Evolutionary conservation across 2,329 filamentous ascomycete species (phyloP).

Genomic region (Ophiostoma tasmaniense): DNA sequence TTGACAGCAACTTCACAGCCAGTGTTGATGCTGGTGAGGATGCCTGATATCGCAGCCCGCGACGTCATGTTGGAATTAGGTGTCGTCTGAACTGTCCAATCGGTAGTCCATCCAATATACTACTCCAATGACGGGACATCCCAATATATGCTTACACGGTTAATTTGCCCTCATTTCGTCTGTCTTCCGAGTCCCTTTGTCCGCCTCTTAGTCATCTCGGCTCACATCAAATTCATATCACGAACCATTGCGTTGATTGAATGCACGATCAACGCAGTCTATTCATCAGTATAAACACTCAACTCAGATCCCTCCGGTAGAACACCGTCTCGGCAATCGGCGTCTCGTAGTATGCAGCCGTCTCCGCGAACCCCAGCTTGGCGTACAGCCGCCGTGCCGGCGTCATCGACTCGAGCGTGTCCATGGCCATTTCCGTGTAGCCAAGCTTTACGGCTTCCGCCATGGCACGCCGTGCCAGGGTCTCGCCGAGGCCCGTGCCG

Average conservation of each 20-base stretch:
- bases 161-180: neutral
- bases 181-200: too few species aligned
- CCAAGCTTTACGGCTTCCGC: constrained; percentile 4
- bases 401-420: constrained; percentile 20
- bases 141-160: neutral
- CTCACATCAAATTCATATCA: neutral
- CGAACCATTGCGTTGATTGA: neutral
- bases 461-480: constrained; percentile 10
- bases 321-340: constrained; percentile 17
- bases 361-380: constrained; percentile 36
- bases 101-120: too few species aligned
- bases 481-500: constrained; percentile 17
- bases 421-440: constrained; percentile 18
- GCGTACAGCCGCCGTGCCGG: constrained; percentile 36
- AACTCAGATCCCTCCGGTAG: neutral
- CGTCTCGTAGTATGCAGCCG: constrained; percentile 18
- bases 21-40: neutral
- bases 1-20: too few species aligned
- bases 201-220: too few species aligned
- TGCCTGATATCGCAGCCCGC: neutral
- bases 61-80: neutral
- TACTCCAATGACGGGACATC: neutral
- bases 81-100: neutral
- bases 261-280: too few species aligned
- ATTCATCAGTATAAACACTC: neutral